Evolutionary conservation across 148 eudicot genomes (phyloP).

Genomic region (Arbutus unedo): DNA sequence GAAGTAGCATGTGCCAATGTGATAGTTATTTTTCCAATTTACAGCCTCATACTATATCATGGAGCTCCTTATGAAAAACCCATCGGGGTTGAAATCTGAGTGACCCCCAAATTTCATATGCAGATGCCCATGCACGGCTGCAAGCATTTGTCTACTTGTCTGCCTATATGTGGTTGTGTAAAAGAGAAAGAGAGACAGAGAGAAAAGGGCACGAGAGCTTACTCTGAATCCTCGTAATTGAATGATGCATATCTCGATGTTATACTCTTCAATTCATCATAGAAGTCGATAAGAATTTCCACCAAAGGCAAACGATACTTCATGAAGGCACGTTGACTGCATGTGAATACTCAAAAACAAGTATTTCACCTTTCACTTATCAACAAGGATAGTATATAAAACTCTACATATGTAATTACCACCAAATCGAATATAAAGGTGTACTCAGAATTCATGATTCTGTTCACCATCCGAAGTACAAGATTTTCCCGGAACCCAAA

Average conservation of each 20-base stretch:
- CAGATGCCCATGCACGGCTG: constrained; percentile 1
- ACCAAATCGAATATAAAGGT: neutral
- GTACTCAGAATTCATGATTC: neutral
- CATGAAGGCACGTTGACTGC: constrained; percentile 87
- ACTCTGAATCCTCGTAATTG: constrained; percentile 95
- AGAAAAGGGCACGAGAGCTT: constrained; percentile 26
- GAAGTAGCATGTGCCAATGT: neutral
- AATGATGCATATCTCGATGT: constrained; percentile 96
- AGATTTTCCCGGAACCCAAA: neutral
- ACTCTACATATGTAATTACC: neutral
- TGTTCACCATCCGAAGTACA: neutral
- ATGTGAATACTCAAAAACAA: constrained; percentile 20
- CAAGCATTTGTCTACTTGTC: neutral
- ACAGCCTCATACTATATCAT: neutral
- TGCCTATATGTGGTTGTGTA: neutral
- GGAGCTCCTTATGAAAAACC: neutral
- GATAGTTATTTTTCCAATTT: neutral
- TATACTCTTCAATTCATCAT: constrained; percentile 84
- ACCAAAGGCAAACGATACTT: constrained; percentile 91
- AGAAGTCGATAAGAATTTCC: constrained; percentile 93
- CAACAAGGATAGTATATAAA: neutral
- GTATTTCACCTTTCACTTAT: constrained; percentile 7
- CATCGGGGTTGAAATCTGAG: neutral
- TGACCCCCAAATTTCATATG: neutral
- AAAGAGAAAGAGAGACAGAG: neutral